phyloP scores from a whole-genome alignment of 768 basidiomycete genomes.

The Gautieria morchelliformis region DNA sequence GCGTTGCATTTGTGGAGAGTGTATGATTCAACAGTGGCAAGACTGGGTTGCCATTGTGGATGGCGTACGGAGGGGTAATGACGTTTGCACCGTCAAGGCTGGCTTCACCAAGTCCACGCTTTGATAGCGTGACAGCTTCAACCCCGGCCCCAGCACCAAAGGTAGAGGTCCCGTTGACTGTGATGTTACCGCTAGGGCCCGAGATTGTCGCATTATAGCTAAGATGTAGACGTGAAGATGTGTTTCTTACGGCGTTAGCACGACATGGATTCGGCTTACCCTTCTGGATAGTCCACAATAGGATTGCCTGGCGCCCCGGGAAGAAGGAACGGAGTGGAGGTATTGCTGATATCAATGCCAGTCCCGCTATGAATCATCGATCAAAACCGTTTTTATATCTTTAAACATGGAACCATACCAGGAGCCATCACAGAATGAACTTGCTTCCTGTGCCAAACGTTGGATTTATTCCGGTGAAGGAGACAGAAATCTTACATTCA shows the following conservation, averaged over 20 bases:
- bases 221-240: neutral
- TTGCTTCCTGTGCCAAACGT: constrained; percentile 27
- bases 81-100: constrained; percentile 41
- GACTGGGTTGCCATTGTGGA: constrained; percentile 59
- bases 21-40: constrained; percentile 45
- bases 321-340: constrained; percentile 43
- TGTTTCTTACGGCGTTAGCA: neutral
- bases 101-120: constrained; percentile 39
- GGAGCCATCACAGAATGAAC: constrained; percentile 55
- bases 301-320: constrained; percentile 46
- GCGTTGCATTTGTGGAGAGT: constrained; percentile 64
- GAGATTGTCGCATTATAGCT: constrained; percentile 56
- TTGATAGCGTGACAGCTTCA: constrained; percentile 21
- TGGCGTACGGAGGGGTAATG: constrained; percentile 54
- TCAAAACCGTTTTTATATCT: too few species aligned
- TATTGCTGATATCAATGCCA: constrained; percentile 45
- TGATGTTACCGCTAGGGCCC: constrained; percentile 68
- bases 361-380: constrained; percentile 36
- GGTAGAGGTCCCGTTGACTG: constrained; percentile 55
- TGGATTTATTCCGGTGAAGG: neutral
- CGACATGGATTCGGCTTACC: constrained; percentile 28
- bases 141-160: constrained; percentile 26
- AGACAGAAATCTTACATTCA: constrained; percentile 31
- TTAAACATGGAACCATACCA: constrained; percentile 25
- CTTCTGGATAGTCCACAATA: constrained; percentile 58